A percentile compares a stretch with the other conserved stretches of the same genome.
Conservation (phyloP, 352 stramenopile genomes). For the Phytophthora pini region DNA sequence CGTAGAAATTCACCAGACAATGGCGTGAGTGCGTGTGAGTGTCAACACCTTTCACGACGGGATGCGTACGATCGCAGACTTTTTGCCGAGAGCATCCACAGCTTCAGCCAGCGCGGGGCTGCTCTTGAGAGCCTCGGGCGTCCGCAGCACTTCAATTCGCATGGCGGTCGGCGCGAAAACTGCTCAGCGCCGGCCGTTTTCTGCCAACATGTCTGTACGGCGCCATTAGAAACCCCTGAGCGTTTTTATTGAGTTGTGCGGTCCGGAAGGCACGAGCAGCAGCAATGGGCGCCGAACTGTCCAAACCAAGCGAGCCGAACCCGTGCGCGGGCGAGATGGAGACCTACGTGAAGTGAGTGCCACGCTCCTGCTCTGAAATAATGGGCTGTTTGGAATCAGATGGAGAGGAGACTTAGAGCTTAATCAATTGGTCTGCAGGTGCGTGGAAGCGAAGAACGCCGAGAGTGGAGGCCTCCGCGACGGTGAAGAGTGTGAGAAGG, state of each 20-base stretch:
- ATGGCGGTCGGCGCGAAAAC: constrained; percentile 27
- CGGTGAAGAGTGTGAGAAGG: constrained; percentile 72
- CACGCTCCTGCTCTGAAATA: constrained; percentile 5
- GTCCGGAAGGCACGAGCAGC: constrained; percentile 2
- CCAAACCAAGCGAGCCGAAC: constrained; percentile 53
- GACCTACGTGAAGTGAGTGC: constrained; percentile 76
- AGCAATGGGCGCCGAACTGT: constrained; percentile 68
- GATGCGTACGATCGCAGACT: constrained; percentile 53
- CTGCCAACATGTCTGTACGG: background rate
- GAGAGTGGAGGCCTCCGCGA: constrained; percentile 71
- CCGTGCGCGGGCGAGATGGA: constrained; percentile 69
- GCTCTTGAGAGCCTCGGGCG: constrained; percentile 29
- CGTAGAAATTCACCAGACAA: background rate
- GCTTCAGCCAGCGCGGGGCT: constrained; percentile 22
- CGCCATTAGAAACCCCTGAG: constrained; percentile 10
- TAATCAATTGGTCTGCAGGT: constrained; percentile 37
- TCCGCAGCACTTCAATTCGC: constrained; percentile 34
- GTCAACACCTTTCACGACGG: constrained; percentile 2
- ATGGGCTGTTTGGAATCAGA: constrained; percentile 1
- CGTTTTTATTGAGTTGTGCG: constrained; percentile 20
- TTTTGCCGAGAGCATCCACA: constrained; percentile 53
- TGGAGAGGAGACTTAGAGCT: constrained; percentile 22
- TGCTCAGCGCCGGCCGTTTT: constrained; percentile 19
- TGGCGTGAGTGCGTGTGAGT: constrained; percentile 14
- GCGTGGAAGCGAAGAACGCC: constrained; percentile 63